Percentiles rank a stretch among this genome's conserved stretches.
phyloP scores from a whole-genome alignment of 306 rosid genomes.

The Malus orientalis region DNA sequence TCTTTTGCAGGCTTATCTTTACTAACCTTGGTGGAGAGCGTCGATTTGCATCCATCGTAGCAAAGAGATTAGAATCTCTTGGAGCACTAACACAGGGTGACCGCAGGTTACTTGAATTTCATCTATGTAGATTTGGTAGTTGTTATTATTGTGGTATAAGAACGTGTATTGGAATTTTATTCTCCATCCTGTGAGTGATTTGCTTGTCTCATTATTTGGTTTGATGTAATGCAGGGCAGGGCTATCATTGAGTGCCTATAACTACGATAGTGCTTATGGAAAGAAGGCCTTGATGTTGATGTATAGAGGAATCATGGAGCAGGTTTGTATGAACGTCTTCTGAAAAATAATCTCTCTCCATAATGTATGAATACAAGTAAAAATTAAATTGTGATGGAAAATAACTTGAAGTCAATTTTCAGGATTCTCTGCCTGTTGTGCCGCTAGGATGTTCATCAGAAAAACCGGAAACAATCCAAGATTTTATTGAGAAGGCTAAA shows the following conservation, averaged over 20 bases:
- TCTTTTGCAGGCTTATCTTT: constrained; percentile 71
- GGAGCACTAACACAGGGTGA: constrained; percentile 99
- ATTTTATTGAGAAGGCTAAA: constrained; percentile 68
- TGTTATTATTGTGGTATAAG: not conserved
- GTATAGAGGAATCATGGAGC: constrained; percentile 95
- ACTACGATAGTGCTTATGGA: constrained; percentile 92
- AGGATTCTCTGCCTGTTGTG: constrained; percentile 83
- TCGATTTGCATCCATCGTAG: constrained; percentile 96
- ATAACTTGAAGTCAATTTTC: constrained; percentile 30
- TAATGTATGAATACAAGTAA: constrained; percentile 7
- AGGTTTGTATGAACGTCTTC: constrained; percentile 44
- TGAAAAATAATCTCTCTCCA: constrained; percentile 4
- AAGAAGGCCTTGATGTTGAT: constrained; percentile 74
- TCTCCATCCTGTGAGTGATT: constrained; percentile 1
- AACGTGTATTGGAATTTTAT: constrained; percentile 16
- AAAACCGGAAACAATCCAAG: constrained; percentile 59
- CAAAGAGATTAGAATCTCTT: constrained; percentile 93
- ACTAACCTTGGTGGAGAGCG: constrained; percentile 97
- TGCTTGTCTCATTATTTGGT: constrained; percentile 26
- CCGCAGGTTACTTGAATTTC: constrained; percentile 63
- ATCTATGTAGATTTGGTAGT: constrained; percentile 10
- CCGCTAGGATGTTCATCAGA: constrained; percentile 92
- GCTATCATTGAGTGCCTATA: constrained; percentile 79
- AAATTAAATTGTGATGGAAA: constrained; percentile 8
- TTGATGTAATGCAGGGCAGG: constrained; percentile 74